A percentile compares a stretch with the other conserved stretches of the same genome.
phyloP scores from a whole-genome alignment of 768 basidiomycete genomes.

The Galerina sulciceps region DNA sequence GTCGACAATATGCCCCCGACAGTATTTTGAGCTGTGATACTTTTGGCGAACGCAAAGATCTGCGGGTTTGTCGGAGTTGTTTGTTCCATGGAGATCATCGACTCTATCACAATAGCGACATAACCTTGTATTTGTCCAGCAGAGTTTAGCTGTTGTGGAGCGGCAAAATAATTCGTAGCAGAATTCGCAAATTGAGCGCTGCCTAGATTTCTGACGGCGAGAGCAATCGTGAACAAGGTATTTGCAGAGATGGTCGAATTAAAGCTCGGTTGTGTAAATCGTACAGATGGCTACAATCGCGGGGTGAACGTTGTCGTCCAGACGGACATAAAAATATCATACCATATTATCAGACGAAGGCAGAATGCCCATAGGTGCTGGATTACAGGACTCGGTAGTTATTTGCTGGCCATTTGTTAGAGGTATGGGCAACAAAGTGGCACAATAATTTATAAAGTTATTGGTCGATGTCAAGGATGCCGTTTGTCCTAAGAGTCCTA shows the following conservation, averaged over 20 bases:
- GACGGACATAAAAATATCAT: no score
- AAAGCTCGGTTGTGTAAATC: slow-evolving; percentile 40
- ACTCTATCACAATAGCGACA: slow-evolving; percentile 2
- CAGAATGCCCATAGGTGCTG: slow-evolving; percentile 45
- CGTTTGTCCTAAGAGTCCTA: slow-evolving; percentile 37
- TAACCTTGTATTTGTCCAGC: slow-evolving; percentile 10
- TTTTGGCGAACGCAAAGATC: slow-evolving; percentile 41
- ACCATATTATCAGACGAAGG: slow-evolving; percentile 39
- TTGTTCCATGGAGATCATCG: not conserved
- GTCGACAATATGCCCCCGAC: no score
- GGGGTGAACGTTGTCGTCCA: no score
- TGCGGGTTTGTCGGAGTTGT: not conserved
- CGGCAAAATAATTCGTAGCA: slow-evolving; percentile 7
- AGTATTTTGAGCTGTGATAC: slow-evolving; percentile 23
- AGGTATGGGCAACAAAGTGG: slow-evolving; percentile 43
- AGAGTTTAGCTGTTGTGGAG: slow-evolving; percentile 11
- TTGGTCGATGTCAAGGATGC: slow-evolving; percentile 48
- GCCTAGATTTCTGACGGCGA: slow-evolving; percentile 10
- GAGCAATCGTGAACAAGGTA: slow-evolving; percentile 10
- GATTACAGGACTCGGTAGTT: slow-evolving; percentile 11
- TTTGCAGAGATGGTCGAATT: slow-evolving; percentile 43
- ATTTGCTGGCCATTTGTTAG: slow-evolving; percentile 53
- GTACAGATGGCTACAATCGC: slow-evolving; percentile 33
- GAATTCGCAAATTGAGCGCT: slow-evolving; percentile 7
- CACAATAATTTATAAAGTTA: slow-evolving; percentile 56